These are phyloP conservation scores for Maudiozyma bulderi DNA, from an alignment of 805 yeast genomes.

Conservation along the genomic window DNA sequence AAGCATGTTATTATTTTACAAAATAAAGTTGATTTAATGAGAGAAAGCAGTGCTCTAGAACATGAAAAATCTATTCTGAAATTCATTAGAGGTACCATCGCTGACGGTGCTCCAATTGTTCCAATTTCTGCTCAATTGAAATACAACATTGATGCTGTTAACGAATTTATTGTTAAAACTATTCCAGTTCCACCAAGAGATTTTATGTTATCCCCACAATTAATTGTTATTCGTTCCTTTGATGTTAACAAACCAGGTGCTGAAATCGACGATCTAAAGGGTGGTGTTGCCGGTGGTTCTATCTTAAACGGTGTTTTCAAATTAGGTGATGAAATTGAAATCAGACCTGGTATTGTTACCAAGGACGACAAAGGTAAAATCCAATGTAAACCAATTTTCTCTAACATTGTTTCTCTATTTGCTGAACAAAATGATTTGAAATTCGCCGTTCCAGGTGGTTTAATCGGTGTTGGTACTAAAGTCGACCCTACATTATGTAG, in stretches of 20 bases:
- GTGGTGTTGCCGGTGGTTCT: conserved; percentile 99
- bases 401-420: conserved; percentile 85
- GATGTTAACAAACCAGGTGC: conserved; percentile 99
- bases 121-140: conserved; percentile 98
- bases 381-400: conserved; percentile 92
- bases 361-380: conserved; percentile 82
- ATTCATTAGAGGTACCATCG: conserved; percentile 95
- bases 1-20: conserved; percentile 93
- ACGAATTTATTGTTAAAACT: conserved; percentile 87
- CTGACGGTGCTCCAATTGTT: conserved; percentile 97
- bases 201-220: conserved; percentile 84
- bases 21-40: conserved; percentile 97
- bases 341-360: conserved; percentile 97
- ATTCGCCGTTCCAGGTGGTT: conserved; percentile 99
- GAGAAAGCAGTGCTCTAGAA: conserved; percentile 91
- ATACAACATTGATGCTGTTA: conserved; percentile 97
- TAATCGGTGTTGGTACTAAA: conserved; percentile 98
- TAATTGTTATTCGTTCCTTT: conserved; percentile 94
- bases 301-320: conserved; percentile 94
- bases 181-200: conserved; percentile 95
- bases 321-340: conserved; percentile 96
- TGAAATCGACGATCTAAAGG: conserved; percentile 91
- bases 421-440: conserved; percentile 97
- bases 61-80: conserved; percentile 88
- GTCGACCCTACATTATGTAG: conserved; percentile 98